Conservation (phyloP, 2,329 filamentous ascomycete genomes). For the Penicillium sp. region DNA sequence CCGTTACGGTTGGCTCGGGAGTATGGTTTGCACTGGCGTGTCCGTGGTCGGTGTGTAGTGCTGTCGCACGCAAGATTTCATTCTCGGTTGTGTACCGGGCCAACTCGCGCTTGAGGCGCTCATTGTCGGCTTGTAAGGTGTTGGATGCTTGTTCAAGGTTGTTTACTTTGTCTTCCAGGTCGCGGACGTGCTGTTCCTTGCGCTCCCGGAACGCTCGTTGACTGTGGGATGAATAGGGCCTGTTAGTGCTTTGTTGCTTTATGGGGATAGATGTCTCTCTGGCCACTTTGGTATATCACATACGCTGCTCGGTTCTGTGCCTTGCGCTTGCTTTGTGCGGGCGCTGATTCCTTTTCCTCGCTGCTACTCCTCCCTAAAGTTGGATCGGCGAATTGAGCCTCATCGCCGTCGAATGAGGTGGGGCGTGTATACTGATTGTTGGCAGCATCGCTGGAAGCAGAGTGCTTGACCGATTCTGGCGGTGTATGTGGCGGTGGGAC, state of each 20-base stretch:
- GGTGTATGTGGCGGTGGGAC: conserved; percentile 30
- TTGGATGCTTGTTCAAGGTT: conserved; percentile 65
- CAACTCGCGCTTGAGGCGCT: conserved; percentile 72
- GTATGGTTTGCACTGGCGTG: conserved; percentile 32
- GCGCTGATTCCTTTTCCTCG: conserved; percentile 48
- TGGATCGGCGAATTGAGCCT: conserved; percentile 21
- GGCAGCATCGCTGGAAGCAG: conserved; percentile 24
- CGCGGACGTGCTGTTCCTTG: conserved; percentile 88
- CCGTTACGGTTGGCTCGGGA: conserved; percentile 46
- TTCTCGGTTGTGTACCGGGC: conserved; percentile 83
- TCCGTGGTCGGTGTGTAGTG: conserved; percentile 37
- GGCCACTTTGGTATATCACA: conserved; percentile 26
- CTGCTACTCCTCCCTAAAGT: conserved; percentile 41
- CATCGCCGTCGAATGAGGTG: conserved; percentile 25
- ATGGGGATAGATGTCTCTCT: not conserved
- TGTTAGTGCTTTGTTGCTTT: conserved; percentile 2
- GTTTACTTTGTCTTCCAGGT: conserved; percentile 78
- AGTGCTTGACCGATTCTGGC: conserved; percentile 30
- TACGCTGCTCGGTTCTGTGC: conserved; percentile 67
- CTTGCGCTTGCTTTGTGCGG: conserved; percentile 54
- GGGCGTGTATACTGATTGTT: conserved; percentile 18
- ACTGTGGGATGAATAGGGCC: conserved; percentile 39
- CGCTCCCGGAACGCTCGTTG: conserved; percentile 93
- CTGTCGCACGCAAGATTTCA: conserved; percentile 78
- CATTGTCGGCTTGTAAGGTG: conserved; percentile 69